Evolutionary conservation across 768 basidiomycete species (phyloP), one percentile per base, ranked within the genome.

Genomic region (Stropharia rugosoannulata): DNA sequence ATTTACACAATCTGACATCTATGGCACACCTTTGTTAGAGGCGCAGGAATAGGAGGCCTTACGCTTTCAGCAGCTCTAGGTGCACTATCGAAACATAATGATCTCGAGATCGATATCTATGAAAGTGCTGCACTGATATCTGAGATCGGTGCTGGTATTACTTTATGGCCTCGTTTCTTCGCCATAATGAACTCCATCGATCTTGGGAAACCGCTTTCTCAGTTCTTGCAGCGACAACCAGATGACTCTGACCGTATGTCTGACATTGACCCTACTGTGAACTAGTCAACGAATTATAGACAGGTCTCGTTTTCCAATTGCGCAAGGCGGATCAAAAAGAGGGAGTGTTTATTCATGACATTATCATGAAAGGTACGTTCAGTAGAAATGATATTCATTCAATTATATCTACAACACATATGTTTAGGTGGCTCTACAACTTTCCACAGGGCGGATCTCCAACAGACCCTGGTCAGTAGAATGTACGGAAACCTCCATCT

Each of bases 91-190:
- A 53, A 56, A 6, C 49, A 59, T 29, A 50, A 59, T 49, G 59
- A 58, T 0, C 59, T 70, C 8, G 65, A 72, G 1, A 66, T 80
- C 7, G 69, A 73, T 16, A 56, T 80, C 12, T 81, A 76, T 56
- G 79, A 81, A 49, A 68, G 75, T 10, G 66, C 77, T 3, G 58
- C 73, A 0, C 60, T 63, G n/a, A 69, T 81, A 35, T 68, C 70
- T 2, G 74, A 77, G 41, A 65, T 76, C 41, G 79, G 80, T 7
- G 78, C 78, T 27, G 79, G 79, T 1, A 73, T 81, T 39, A 68
- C 65, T 2, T 58, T 78, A 6, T 79, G 71, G 70, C 70, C 68
- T 37, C 70, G 76, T 25, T 64, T 67, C 5, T 75, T 74, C 74
- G 70, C 68, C 10, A 67, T 76, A 3, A 57, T 80, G 60, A 66